Base-by-base conservation (phyloP, 495 filamentous ascomycete genomes). In the Apiosordaria backusii region DNA sequence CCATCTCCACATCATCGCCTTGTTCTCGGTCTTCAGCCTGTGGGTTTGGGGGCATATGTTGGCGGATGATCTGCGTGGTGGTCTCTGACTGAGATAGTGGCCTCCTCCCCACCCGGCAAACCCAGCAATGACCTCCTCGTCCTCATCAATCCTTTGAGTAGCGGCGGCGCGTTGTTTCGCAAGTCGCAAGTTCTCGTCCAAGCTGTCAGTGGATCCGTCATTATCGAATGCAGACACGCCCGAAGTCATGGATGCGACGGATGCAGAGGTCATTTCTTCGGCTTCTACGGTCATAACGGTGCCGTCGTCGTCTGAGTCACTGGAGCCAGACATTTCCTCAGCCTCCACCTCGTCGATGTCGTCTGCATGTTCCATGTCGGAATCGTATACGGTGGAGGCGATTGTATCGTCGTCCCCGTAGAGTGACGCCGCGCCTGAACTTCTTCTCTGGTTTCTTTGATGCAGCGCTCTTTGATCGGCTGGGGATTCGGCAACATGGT, bases 381-480 rank as follows among this genome's bases (percentile, higher is more conserved):
- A 82, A 67, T 92, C 93, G 67, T 88, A 91, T 4, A 92, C 87
- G 65, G 90, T 93, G 3, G 92, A 94, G 21, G 91, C 92, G 23
- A 89, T 82, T 7, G 79, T 83, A 57, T 87, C 83, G 62, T 91
- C 87, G 22, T 89, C 85, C 1, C 81, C 85, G 63, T 84, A 82
- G 76, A 85, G 81, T 0, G 84, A 82, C 10, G 85, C 80, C 13
- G 85, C 86, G 22, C 81, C 87, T 3, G 89, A 91, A 74, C 86
- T 89, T 67, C 89, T 77, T 19, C 87, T 79, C n/a, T 79, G 80
- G 66, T 86, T 88, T 72, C 82, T 7, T 45, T 45, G 35, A 15
- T 45, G 35, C 9, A 45, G 35, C 10, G 35, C 35, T 45, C 35
- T 7, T 13, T 45, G 35, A 45, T 45, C 35, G 35, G 35, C 35